phyloP scores from a whole-genome alignment of 2,329 filamentous ascomycete species.

The Xylaria sp. region DNA sequence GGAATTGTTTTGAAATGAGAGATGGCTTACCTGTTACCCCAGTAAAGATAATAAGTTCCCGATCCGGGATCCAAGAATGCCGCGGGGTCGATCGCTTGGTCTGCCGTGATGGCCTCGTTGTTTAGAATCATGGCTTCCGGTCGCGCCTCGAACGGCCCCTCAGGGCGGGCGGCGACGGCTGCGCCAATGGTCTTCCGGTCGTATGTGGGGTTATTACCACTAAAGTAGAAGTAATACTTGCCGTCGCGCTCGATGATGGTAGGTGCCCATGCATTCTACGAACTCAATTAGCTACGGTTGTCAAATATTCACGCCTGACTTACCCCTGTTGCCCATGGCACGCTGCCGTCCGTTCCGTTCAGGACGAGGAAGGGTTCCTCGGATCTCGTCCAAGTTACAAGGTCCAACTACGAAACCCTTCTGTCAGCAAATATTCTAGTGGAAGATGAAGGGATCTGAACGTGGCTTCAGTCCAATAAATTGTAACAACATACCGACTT shows the following conservation, averaged over 20 bases:
- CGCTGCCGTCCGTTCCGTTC: constrained; percentile 50
- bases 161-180: constrained; percentile 57
- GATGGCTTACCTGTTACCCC: constrained; percentile 52
- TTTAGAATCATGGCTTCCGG: constrained; percentile 57
- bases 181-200: constrained; percentile 64
- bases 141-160: constrained; percentile 62
- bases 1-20: too few relatives aligned
- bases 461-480: background rate
- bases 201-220: constrained; percentile 53
- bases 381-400: constrained; percentile 46
- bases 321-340: constrained; percentile 64
- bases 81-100: constrained; percentile 62
- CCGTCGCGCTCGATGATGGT: constrained; percentile 62
- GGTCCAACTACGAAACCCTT: constrained; percentile 33
- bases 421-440: background rate
- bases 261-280: constrained; percentile 64
- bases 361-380: constrained; percentile 47
- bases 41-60: constrained; percentile 63
- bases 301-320: too few relatives aligned
- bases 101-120: constrained; percentile 44
- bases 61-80: constrained; percentile 61
- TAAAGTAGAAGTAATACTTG: constrained; percentile 68
- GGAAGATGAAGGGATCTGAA: background rate
- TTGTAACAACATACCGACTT: constrained; percentile 37
- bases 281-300: background rate